These are phyloP conservation scores for Earliella scabrosa DNA, from an alignment of 1,284 basidiomycete genomes.

Conservation along the genomic window DNA sequence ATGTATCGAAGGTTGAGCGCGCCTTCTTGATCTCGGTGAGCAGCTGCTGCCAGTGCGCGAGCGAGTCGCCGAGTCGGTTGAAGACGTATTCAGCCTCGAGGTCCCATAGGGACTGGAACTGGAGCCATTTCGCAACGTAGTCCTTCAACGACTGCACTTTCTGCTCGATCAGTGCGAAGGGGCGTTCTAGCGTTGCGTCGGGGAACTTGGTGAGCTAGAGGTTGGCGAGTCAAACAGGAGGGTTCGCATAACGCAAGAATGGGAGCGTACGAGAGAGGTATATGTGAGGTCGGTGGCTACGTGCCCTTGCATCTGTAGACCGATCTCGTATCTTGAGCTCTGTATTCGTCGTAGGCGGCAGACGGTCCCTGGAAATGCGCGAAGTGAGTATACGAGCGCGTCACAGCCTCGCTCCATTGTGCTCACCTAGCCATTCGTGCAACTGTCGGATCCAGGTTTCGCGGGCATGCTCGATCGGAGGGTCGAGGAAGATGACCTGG, in stretches of 20 bases:
- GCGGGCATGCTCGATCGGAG: conserved; percentile 94
- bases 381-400: not conserved
- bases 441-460: conserved; percentile 91
- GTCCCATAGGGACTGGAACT: conserved; percentile 99
- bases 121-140: conserved; percentile 97
- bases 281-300: conserved; percentile 75
- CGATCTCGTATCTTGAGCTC: conserved; percentile 96
- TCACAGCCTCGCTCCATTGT: not conserved
- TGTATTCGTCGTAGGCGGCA: conserved; percentile 89
- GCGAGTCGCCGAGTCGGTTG: conserved; percentile 90
- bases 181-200: conserved; percentile 77
- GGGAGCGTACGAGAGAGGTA: conserved; percentile 71
- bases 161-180: conserved; percentile 86
- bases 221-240: not conserved
- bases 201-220: conserved; percentile 78
- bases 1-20: conserved; percentile 95
- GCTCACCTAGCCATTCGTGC: conserved; percentile 85
- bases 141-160: conserved; percentile 88
- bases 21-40: conserved; percentile 96
- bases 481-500: conserved; percentile 98
- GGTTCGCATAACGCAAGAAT: too few relatives aligned
- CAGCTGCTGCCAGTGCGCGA: conserved; percentile 93
- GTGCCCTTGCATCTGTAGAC: conserved; percentile 80
- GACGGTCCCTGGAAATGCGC: conserved; percentile 67
- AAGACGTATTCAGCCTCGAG: conserved; percentile 97